A percentile compares a stretch with the other conserved stretches of the same genome.
Evolutionary conservation across 2,329 filamentous ascomycete species (phyloP).

Genomic region (Nigrospora sphaerica): DNA sequence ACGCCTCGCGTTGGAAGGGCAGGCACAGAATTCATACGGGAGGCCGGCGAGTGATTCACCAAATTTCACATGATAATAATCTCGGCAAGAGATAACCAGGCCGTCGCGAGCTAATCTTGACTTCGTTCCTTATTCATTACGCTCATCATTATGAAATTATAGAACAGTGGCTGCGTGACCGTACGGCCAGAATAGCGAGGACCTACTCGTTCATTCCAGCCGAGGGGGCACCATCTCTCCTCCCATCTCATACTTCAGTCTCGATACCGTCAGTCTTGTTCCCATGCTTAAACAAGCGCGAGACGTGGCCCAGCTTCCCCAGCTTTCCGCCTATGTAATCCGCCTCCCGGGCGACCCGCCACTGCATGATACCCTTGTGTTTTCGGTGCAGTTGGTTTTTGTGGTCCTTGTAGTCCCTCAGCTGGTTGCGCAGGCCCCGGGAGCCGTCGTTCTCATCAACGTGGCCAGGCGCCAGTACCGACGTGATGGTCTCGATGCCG

Average conservation of each 20-base stretch:
- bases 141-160: too few species aligned
- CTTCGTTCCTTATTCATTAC: too few species aligned
- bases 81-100: too few species aligned
- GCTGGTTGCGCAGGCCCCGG: constrained; percentile 39
- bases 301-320: constrained; percentile 49
- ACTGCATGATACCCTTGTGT: constrained; percentile 69
- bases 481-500: constrained; percentile 17
- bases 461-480: constrained; percentile 24
- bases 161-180: too few species aligned
- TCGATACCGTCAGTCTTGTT: constrained; percentile 55
- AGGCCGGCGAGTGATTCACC: too few species aligned
- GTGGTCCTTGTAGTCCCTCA: constrained; percentile 54
- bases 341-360: constrained; percentile 46
- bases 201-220: too few species aligned
- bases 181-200: too few species aligned
- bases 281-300: constrained; percentile 50
- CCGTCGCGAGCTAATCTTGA: too few species aligned
- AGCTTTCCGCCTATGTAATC: constrained; percentile 45
- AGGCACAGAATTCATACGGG: too few species aligned
- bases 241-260: constrained; percentile 52
- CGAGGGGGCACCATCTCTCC: too few species aligned
- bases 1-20: too few species aligned
- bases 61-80: too few species aligned
- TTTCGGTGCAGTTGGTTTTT: constrained; percentile 54
- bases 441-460: constrained; percentile 33